Conservation (phyloP, 352 stramenopile genomes). For the Phytophthora citrophthora region DNA sequence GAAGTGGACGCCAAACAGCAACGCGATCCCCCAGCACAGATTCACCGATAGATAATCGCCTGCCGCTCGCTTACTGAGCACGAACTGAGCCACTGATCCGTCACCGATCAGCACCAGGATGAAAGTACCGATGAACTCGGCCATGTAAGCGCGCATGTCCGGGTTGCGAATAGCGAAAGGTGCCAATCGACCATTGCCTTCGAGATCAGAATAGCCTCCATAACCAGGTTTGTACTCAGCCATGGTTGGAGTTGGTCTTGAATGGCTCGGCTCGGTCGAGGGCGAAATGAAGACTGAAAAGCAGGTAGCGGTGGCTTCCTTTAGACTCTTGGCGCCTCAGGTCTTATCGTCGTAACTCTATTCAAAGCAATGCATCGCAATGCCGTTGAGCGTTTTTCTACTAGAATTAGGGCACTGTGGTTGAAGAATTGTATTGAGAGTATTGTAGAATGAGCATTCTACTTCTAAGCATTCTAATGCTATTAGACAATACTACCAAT, state of each 20-base stretch:
- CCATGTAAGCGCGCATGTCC: conserved; percentile 60
- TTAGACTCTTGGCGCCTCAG: conserved; percentile 3
- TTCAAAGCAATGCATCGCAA: background rate
- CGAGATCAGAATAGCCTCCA: conserved; percentile 40
- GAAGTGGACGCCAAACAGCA: conserved; percentile 68
- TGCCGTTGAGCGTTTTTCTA: background rate
- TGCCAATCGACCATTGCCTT: conserved; percentile 33
- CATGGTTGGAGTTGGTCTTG: conserved; percentile 22
- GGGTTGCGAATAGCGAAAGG: conserved; percentile 42
- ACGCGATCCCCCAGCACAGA: conserved; percentile 64
- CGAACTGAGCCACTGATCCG: conserved; percentile 64
- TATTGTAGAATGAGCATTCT: background rate
- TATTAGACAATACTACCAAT: background rate
- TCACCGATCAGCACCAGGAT: conserved; percentile 67
- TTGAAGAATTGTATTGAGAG: conserved; percentile 9
- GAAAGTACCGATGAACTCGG: conserved; percentile 71
- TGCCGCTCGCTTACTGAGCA: conserved; percentile 46
- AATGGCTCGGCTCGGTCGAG: conserved; percentile 8
- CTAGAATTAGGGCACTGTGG: background rate
- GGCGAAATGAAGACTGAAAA: conserved; percentile 32
- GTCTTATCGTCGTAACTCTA: conserved; percentile 22
- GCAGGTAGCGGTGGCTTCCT: background rate
- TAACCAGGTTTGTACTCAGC: conserved; percentile 37
- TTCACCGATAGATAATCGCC: conserved; percentile 62
- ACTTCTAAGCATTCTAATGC: too few relatives aligned